Evolutionary conservation across 2,329 filamentous ascomycete genomes (phyloP).

Genomic region (Aquanectria penicillioides): DNA sequence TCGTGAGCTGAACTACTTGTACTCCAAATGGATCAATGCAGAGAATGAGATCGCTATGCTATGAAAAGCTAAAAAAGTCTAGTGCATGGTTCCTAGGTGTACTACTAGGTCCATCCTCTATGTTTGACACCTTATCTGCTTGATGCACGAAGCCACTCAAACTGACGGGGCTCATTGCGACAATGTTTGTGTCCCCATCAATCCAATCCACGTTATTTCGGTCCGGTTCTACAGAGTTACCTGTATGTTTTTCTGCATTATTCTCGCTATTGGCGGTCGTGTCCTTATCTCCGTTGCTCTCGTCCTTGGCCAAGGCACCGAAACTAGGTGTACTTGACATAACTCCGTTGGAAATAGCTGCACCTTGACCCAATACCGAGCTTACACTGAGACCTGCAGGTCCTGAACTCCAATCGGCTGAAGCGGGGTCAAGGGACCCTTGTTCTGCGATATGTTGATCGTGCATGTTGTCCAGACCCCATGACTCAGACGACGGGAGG

Average conservation of each 20-base stretch:
- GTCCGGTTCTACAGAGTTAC: too few species aligned
- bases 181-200: conserved; percentile 8
- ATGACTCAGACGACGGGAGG: conserved; percentile 38
- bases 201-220: conserved; percentile 25
- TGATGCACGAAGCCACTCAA: conserved; percentile 46
- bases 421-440: conserved; percentile 38
- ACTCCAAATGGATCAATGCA: too few species aligned
- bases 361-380: conserved; percentile 40
- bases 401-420: conserved; percentile 40
- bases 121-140: conserved; percentile 38
- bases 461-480: conserved; percentile 40
- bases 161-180: conserved; percentile 43
- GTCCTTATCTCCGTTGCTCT: not conserved
- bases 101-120: conserved; percentile 23
- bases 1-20: too few species aligned
- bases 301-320: conserved; percentile 22
- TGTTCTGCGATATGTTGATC: conserved; percentile 25
- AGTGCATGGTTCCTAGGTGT: conserved; percentile 48
- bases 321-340: conserved; percentile 34
- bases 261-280: conserved; percentile 1
- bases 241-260: too few species aligned
- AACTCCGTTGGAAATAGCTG: conserved; percentile 37
- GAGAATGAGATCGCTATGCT: too few species aligned
- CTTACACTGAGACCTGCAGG: conserved; percentile 44
- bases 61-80: conserved; percentile 52